Percentiles rank a stretch among this genome's conserved stretches.
Conservation (phyloP, 2,329 filamentous ascomycete genomes). For the Colletotrichum sp. region DNA sequence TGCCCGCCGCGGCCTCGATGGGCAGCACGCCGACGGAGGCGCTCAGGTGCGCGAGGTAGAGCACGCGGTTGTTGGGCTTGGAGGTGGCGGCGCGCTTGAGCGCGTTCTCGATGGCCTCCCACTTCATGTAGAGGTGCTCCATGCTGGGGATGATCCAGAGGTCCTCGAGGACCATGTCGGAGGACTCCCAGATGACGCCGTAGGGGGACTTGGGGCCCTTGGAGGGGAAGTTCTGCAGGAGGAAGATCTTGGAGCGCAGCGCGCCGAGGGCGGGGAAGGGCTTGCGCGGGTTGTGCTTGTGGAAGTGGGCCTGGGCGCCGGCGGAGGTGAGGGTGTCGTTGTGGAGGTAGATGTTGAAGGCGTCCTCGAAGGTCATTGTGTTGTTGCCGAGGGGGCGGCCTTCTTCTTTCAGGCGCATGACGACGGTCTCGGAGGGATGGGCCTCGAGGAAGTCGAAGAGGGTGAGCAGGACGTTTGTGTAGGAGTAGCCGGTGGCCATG, state of each 20-base stretch:
- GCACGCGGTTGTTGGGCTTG: slow-evolving; percentile 32
- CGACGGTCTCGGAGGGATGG: slow-evolving; percentile 49
- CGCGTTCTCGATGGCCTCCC: slow-evolving; percentile 45
- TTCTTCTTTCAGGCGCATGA: slow-evolving; percentile 58
- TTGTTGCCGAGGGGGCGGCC: slow-evolving; percentile 39
- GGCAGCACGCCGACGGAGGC: slow-evolving; percentile 53
- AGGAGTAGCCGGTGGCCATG: slow-evolving; percentile 49
- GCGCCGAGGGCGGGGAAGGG: slow-evolving; percentile 49
- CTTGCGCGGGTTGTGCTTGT: slow-evolving; percentile 31
- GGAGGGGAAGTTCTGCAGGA: slow-evolving; percentile 52
- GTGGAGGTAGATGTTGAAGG: slow-evolving; percentile 46
- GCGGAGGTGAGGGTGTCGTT: slow-evolving; percentile 35
- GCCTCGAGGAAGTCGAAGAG: slow-evolving; percentile 50
- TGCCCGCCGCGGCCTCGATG: slow-evolving; percentile 54
- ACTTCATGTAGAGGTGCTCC: slow-evolving; percentile 50
- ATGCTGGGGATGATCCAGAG: slow-evolving; percentile 48
- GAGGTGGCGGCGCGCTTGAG: slow-evolving; percentile 40
- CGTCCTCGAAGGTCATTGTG: slow-evolving; percentile 47
- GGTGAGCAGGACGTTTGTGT: slow-evolving; percentile 45
- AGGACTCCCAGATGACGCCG: slow-evolving; percentile 49
- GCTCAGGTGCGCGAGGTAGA: slow-evolving; percentile 53
- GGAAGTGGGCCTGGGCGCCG: slow-evolving; percentile 41
- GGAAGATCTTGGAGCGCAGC: slow-evolving; percentile 49
- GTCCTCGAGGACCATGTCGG: slow-evolving; percentile 52
- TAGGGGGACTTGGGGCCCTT: slow-evolving; percentile 32